A percentile compares a stretch with the other conserved stretches of the same genome.
Evolutionary conservation across 768 basidiomycete species (phyloP).

Genomic region (Lactarius deliciosus): DNA sequence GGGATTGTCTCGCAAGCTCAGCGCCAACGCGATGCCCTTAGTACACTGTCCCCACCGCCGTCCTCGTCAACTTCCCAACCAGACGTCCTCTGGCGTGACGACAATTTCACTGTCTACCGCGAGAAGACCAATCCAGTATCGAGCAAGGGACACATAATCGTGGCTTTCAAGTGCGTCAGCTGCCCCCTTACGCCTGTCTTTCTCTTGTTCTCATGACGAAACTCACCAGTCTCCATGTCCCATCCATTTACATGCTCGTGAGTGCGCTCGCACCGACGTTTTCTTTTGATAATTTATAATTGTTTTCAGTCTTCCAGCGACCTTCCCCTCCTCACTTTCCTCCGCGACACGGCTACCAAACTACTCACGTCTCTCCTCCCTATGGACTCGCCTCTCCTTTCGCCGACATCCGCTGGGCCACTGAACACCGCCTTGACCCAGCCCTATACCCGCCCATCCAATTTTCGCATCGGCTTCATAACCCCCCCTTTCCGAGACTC

Average conservation of each 20-base stretch:
- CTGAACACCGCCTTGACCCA: constrained; percentile 30
- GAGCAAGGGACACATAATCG: constrained; percentile 67
- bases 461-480: constrained; percentile 72
- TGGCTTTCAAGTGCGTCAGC: constrained; percentile 69
- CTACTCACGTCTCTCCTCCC: constrained; percentile 51
- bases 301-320: constrained; percentile 64
- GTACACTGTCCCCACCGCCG: constrained; percentile 46
- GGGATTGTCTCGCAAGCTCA: constrained; percentile 61
- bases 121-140: constrained; percentile 71
- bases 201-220: constrained; percentile 11
- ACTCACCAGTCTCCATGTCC: constrained; percentile 63
- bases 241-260: constrained; percentile 72
- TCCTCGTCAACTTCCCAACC: constrained; percentile 48
- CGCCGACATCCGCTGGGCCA: constrained; percentile 18
- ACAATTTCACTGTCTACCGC: constrained; percentile 72
- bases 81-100: constrained; percentile 72
- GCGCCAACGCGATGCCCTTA: constrained; percentile 38
- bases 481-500: constrained; percentile 74
- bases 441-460: constrained; percentile 34
- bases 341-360: constrained; percentile 57
- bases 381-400: constrained; percentile 24
- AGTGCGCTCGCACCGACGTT: constrained; percentile 3
- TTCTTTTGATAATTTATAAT: constrained; percentile 21
- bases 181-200: constrained; percentile 13
- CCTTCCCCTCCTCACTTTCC: constrained; percentile 64